Base-by-base conservation (phyloP, 2,329 filamentous ascomycete species). In the Fusarium secorum region DNA sequence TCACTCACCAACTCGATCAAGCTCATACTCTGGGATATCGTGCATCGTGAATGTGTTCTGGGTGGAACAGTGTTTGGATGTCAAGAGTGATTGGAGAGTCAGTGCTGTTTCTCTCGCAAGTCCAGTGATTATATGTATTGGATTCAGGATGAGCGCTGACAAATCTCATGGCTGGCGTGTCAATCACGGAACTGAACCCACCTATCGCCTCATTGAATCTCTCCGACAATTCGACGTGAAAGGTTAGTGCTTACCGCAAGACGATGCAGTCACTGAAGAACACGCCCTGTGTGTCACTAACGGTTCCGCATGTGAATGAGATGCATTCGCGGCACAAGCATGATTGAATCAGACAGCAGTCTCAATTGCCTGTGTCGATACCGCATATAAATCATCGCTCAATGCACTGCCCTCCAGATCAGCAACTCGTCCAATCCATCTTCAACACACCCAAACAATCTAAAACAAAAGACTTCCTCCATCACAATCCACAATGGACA, bases 261-360 rank as follows among this genome's bases (percentile, higher is more conserved):
- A 15, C 11, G 11, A 18, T 32, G 13, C 7, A 6, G 0, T 17
- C 14, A 11, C 20, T 30, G 4, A 46, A 9, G 5, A 24, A 4
- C 30, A 24, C n/a, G 17, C n/a, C 30, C 8, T 9, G 9, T 24
- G 30, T 11, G 4, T 49, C n/a, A 49, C 15, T 11, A 24, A 4
- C n/a, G 2, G 11, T 24, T 8, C 7, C 26, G 9, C 14, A 5
- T 33, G 17, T 49, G 11, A 22, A 10, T 33, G 13, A 20, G 30
- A 14, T 14, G 5, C 15, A 3, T 5, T 32, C 1, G 5, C 0
- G 2, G 7, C n/a, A 11, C 7, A 3, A 4, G 2, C 1, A 15
- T 22, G 5, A 10, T 35, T 33, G n/a, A 49, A 24, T 49, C n/a
- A 35, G n/a, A 49, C 11, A 10, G 15, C 11, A 35, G 13, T 20